These are phyloP conservation scores for Solanum stenotomum DNA, from an alignment of 257 asterid genomes.

Conservation along the genomic window DNA sequence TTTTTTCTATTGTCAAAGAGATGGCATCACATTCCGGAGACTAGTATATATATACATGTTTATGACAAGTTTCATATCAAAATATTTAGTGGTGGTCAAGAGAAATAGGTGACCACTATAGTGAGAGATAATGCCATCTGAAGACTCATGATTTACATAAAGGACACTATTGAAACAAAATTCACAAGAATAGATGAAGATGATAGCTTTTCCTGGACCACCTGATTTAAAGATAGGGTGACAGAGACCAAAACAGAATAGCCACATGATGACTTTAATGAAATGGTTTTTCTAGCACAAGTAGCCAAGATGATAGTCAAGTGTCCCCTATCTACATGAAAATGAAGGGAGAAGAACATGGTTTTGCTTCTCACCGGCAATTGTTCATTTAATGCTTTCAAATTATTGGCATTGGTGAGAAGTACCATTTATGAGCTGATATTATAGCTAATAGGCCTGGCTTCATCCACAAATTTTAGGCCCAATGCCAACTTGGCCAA, in stretches of 20 bases:
- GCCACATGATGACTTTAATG: neutral
- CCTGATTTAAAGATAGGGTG: neutral
- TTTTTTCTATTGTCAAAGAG: no score
- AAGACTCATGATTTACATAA: no score
- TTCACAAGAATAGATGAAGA: neutral
- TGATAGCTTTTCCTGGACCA: neutral
- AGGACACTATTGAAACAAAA: neutral
- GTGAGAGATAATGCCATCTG: neutral
- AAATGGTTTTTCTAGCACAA: neutral
- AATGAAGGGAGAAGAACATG: neutral
- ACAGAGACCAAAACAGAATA: neutral
- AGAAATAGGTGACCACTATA: neutral
- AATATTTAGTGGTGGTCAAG: neutral
- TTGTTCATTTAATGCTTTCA: neutral
- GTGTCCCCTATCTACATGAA: neutral
- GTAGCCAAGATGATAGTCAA: neutral
- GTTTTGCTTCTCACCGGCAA: neutral
- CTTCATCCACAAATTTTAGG: neutral
- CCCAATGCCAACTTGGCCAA: neutral
- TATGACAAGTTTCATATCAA: neutral
- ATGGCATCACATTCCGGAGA: no score
- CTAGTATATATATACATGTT: no score
- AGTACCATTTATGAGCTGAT: neutral
- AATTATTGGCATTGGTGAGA: neutral
- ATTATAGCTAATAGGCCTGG: neutral